A percentile compares a stretch with the other conserved stretches of the same genome.
Evolutionary conservation across 1,139 yeast genomes (phyloP).

Genomic region (Candida smagusa): DNA sequence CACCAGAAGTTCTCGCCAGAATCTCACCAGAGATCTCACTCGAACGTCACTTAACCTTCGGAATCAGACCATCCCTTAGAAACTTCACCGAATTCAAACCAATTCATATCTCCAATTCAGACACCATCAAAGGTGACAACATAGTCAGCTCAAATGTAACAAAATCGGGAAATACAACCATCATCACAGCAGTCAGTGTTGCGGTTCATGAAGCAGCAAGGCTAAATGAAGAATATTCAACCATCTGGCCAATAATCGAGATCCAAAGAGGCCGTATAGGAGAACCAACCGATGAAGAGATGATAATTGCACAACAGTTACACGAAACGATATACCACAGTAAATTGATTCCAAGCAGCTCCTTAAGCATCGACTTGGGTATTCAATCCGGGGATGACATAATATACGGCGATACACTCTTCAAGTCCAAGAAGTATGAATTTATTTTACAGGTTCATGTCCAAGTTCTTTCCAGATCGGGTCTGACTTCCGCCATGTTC

Average conservation of each 20-base stretch:
- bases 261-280: slow-evolving; percentile 72
- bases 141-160: slow-evolving; percentile 72
- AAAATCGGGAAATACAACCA: slow-evolving; percentile 72
- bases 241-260: slow-evolving; percentile 78
- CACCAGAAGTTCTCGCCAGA: slow-evolving; percentile 79
- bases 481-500: slow-evolving; percentile 55
- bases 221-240: slow-evolving; percentile 23
- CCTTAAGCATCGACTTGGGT: slow-evolving; percentile 50
- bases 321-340: slow-evolving; percentile 59
- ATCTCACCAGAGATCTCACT: slow-evolving; percentile 83
- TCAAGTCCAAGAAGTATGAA: slow-evolving; percentile 33
- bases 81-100: slow-evolving; percentile 70
- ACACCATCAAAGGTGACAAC: slow-evolving; percentile 32
- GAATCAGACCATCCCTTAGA: slow-evolving; percentile 72
- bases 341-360: slow-evolving; percentile 44
- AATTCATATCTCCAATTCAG: slow-evolving; percentile 40
- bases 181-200: slow-evolving; percentile 72
- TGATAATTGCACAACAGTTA: slow-evolving; percentile 69
- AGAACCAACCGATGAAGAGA: slow-evolving; percentile 90
- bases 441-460: slow-evolving; percentile 72
- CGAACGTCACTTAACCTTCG: slow-evolving; percentile 70
- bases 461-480: slow-evolving; percentile 76
- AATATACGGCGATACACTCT: slow-evolving; percentile 17
- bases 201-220: slow-evolving; percentile 54
- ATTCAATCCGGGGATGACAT: slow-evolving; percentile 39